Conservation (phyloP, 2,329 filamentous ascomycete species). For the Phoma sp. region DNA sequence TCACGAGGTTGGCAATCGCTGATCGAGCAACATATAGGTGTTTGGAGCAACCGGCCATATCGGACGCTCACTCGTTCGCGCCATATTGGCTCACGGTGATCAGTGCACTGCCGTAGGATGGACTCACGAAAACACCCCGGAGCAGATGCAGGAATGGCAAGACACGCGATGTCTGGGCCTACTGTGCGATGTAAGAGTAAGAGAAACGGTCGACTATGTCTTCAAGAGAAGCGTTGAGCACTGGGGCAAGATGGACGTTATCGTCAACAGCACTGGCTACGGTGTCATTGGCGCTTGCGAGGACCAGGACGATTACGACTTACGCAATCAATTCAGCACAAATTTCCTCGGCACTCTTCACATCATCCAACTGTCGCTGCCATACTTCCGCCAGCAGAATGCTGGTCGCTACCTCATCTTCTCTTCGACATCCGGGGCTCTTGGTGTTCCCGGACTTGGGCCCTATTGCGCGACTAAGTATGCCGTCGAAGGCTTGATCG, state of each 20-base stretch:
- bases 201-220: conserved; percentile 75
- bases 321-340: conserved; percentile 95
- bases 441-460: conserved; percentile 91
- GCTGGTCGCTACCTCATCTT: conserved; percentile 89
- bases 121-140: conserved; percentile 74
- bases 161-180: conserved; percentile 72
- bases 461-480: conserved; percentile 98
- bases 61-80: conserved; percentile 86
- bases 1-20: conserved; percentile 1
- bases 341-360: conserved; percentile 97
- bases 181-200: conserved; percentile 88
- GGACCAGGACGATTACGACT: conserved; percentile 93
- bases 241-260: conserved; percentile 84
- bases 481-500: conserved; percentile 92
- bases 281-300: conserved; percentile 95
- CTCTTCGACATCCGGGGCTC: conserved; percentile 86
- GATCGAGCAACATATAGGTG: conserved; percentile 55
- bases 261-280: conserved; percentile 90
- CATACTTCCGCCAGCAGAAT: conserved; percentile 80
- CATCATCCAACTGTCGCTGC: conserved; percentile 86
- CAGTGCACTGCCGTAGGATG: conserved; percentile 85
- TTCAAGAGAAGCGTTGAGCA: conserved; percentile 72
- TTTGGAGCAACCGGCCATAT: conserved; percentile 98
- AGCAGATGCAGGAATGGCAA: conserved; percentile 74
- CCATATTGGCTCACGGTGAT: conserved; percentile 79